Conservation (phyloP, 2,329 filamentous ascomycete genomes). For the Scedosporium minutisporum region DNA sequence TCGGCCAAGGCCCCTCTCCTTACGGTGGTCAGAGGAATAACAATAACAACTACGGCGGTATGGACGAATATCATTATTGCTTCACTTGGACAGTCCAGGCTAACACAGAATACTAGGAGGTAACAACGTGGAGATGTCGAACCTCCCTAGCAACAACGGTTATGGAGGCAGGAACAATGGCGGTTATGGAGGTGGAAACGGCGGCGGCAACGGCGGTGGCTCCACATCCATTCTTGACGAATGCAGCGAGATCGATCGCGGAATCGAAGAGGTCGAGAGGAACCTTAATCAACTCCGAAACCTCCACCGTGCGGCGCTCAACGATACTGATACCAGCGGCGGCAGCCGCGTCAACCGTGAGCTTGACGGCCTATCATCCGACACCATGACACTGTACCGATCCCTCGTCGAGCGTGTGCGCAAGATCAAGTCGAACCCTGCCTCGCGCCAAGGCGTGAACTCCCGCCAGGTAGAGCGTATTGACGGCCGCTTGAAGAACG, state of each 20-base stretch:
- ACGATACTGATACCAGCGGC: slow-evolving; percentile 62
- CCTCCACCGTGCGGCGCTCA: slow-evolving; percentile 62
- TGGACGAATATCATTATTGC: slow-evolving; percentile 9
- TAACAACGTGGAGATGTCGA: slow-evolving; percentile 12
- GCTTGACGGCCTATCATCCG: slow-evolving; percentile 63
- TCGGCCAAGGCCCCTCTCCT: slow-evolving; percentile 20
- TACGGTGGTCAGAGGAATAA: slow-evolving; percentile 17
- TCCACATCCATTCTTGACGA: slow-evolving; percentile 76
- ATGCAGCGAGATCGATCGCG: slow-evolving; percentile 69
- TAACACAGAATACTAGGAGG: slow-evolving; percentile 10
- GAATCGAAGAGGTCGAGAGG: slow-evolving; percentile 63
- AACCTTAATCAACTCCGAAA: slow-evolving; percentile 63
- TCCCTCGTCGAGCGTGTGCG: slow-evolving; percentile 70
- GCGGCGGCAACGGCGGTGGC: slow-evolving; percentile 30
- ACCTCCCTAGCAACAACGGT: slow-evolving; percentile 8
- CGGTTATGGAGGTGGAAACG: neutral
- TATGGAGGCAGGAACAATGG: slow-evolving; percentile 21
- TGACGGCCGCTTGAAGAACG: slow-evolving; percentile 68
- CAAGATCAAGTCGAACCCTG: slow-evolving; percentile 71
- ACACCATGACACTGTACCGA: slow-evolving; percentile 78
- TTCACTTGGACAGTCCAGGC: neutral
- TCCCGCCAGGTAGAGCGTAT: slow-evolving; percentile 71
- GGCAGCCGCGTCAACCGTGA: slow-evolving; percentile 57
- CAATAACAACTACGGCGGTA: slow-evolving; percentile 27
- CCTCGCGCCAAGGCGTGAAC: slow-evolving; percentile 64